Percentiles rank a stretch among this genome's conserved stretches.
Conservation (phyloP, 805 yeast genomes). For the Yarrowia alimentaria region DNA sequence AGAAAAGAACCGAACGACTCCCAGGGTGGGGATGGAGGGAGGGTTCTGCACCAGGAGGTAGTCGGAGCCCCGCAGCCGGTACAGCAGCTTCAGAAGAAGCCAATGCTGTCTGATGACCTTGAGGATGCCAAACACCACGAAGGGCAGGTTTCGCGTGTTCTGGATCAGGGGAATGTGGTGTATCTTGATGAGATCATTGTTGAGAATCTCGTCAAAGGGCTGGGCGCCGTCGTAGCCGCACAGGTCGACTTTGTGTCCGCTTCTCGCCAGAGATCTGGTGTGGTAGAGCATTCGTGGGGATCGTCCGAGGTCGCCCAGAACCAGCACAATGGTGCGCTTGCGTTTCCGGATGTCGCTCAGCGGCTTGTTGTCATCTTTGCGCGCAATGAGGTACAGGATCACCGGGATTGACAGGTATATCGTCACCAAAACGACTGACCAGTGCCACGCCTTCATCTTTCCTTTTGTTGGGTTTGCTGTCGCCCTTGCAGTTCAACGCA, state of each 20-base stretch:
- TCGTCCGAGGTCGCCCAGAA: conserved; percentile 90
- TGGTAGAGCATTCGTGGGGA: conserved; percentile 95
- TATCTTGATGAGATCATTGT: conserved; percentile 36
- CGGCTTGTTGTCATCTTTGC: conserved; percentile 24
- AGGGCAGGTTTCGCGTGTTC: conserved; percentile 46
- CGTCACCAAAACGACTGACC: conserved; percentile 30
- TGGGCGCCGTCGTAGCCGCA: conserved; percentile 62
- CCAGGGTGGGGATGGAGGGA: conserved; percentile 81
- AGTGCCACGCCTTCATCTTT: conserved; percentile 27
- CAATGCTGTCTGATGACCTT: conserved; percentile 62
- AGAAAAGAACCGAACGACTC: conserved; percentile 57
- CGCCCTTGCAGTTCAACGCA: no score
- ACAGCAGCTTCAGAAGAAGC: conserved; percentile 49
- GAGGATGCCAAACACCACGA: conserved; percentile 51
- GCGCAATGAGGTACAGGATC: conserved; percentile 30
- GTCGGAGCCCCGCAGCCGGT: conserved; percentile 58
- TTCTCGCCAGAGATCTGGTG: conserved; percentile 67
- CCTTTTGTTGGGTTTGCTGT: conserved; percentile 5
- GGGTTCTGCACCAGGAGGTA: conserved; percentile 79
- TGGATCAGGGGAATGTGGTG: conserved; percentile 37
- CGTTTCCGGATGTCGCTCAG: conserved; percentile 31
- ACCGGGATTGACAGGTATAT: conserved; percentile 33
- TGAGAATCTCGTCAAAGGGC: conserved; percentile 33
- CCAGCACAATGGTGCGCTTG: conserved; percentile 70
- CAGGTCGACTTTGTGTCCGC: conserved; percentile 71